Evolutionary conservation across 192 early-diverging fungal species (phyloP), one percentile per base, ranked within the genome.

Genomic region (Glomus cerebriforme): DNA sequence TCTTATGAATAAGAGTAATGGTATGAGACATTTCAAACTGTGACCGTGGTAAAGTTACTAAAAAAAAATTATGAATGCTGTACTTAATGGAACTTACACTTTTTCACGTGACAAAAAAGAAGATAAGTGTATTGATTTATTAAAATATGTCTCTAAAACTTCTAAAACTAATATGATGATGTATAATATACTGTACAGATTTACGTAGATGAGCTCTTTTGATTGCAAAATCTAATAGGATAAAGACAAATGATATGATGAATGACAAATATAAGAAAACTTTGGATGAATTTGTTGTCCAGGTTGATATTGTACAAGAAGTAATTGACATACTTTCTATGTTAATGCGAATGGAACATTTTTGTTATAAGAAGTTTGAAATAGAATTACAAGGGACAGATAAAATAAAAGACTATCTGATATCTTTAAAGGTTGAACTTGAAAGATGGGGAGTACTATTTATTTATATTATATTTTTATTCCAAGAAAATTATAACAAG

Each of bases 141-240:
- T 80, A 27, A 26, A 45, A 17, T 80, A 80, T 67, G 10, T 15
- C 3, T 64, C 31, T 5, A 64, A 3, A 32, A 22, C 24, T n/a
- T 72, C 62, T 5, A 45, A 75, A 59, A 27, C 2, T 2, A 60
- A 49, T 22, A 4, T 43, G 13, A 32, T n/a, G 10, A 29, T 22
- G 6, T 80, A 75, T 24, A 49, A 17, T 59, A 26, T 73, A 2
- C 45, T 34, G 5, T 73, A 10, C 35, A 15, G 79, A 80, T 68
- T 75, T 80, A 37, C 72, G 79, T 27, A 72, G 79, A 35, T 59
- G 79, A n/a, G n/a, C n/a, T n/a, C n/a, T n/a, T n/a, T n/a, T n/a
- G n/a, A n/a, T n/a, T n/a, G n/a, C n/a, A n/a, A 54, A 72, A 62
- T 39, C 27, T 80, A 34, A 59, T 24, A n/a, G 22, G 4, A 27